These are phyloP conservation scores for Candida sanyiensis DNA, from an alignment of 805 yeast species.

Conservation along the genomic window DNA sequence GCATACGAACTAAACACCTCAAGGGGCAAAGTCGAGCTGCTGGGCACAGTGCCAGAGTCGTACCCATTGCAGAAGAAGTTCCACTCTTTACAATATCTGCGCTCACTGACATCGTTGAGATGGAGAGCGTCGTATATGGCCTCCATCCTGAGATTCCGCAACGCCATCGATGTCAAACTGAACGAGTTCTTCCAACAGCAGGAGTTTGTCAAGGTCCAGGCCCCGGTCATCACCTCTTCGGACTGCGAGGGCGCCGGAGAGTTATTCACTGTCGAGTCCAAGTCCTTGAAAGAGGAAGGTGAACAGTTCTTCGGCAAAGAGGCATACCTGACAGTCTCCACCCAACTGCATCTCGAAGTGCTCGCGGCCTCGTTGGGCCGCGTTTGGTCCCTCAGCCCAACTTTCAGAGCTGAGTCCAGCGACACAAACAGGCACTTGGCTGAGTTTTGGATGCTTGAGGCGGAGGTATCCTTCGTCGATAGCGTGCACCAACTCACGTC, in stretches of 20 bases:
- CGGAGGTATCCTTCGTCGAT: slow-evolving; percentile 68
- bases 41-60: slow-evolving; percentile 56
- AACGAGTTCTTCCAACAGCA: slow-evolving; percentile 46
- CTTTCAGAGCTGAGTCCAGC: slow-evolving; percentile 89
- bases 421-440: slow-evolving; percentile 88
- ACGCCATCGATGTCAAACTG: slow-evolving; percentile 52
- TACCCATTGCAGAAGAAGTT: slow-evolving; percentile 84
- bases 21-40: slow-evolving; percentile 35
- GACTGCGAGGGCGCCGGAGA: slow-evolving; percentile 99
- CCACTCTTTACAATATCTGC: slow-evolving; percentile 58
- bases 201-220: slow-evolving; percentile 66
- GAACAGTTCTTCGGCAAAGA: slow-evolving; percentile 55
- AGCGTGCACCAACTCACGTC: slow-evolving; percentile 53
- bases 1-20: slow-evolving; percentile 38
- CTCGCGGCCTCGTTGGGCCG: slow-evolving; percentile 66
- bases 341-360: slow-evolving; percentile 87
- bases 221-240: slow-evolving; percentile 82
- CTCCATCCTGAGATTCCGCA: slow-evolving; percentile 66
- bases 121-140: slow-evolving; percentile 66
- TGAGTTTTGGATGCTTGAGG: slow-evolving; percentile 98
- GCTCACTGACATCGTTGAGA: slow-evolving; percentile 71
- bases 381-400: slow-evolving; percentile 87
- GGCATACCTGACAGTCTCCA: slow-evolving; percentile 79
- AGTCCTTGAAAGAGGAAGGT: slow-evolving; percentile 12
- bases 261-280: slow-evolving; percentile 53